Percentiles rank a stretch among this genome's conserved stretches.
Conservation (phyloP, 257 asterid genomes). For the Jasminum sambac region DNA sequence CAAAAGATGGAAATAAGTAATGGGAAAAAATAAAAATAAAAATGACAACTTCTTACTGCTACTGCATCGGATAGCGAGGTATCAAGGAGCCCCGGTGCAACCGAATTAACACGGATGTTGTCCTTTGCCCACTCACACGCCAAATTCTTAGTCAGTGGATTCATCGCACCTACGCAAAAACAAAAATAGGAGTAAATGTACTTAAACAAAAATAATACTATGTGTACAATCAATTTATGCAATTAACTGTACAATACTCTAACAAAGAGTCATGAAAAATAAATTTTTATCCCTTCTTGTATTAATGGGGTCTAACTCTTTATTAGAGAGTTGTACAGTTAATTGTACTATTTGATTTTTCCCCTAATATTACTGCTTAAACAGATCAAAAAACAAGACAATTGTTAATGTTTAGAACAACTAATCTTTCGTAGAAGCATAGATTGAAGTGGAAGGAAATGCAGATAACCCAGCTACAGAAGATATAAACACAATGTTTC, state of each 20-base stretch:
- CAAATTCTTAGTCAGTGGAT: not conserved
- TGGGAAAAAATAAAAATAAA: too few species aligned
- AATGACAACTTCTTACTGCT: too few species aligned
- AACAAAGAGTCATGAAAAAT: too few species aligned
- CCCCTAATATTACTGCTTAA: too few species aligned
- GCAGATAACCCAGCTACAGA: not conserved
- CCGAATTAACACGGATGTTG: too few species aligned
- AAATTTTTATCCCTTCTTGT: too few species aligned
- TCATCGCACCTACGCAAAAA: not conserved
- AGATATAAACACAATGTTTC: slow-evolving; percentile 20
- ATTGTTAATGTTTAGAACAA: not conserved
- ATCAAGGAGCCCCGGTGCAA: too few species aligned
- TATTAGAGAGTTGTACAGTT: too few species aligned
- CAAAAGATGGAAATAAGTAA: too few species aligned
- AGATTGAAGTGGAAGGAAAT: not conserved
- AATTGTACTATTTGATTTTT: too few species aligned
- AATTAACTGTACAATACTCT: not conserved
- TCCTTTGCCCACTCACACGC: not conserved
- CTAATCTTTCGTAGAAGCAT: slow-evolving; percentile 6
- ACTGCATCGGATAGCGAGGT: too few species aligned
- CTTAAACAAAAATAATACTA: not conserved
- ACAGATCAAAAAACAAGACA: not conserved
- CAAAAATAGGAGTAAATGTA: not conserved
- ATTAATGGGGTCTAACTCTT: too few species aligned
- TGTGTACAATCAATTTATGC: not conserved